Percentiles rank a stretch among this genome's conserved stretches.
Conservation (phyloP, 2,329 filamentous ascomycete species). For the Trichoderma brevicompactum region DNA sequence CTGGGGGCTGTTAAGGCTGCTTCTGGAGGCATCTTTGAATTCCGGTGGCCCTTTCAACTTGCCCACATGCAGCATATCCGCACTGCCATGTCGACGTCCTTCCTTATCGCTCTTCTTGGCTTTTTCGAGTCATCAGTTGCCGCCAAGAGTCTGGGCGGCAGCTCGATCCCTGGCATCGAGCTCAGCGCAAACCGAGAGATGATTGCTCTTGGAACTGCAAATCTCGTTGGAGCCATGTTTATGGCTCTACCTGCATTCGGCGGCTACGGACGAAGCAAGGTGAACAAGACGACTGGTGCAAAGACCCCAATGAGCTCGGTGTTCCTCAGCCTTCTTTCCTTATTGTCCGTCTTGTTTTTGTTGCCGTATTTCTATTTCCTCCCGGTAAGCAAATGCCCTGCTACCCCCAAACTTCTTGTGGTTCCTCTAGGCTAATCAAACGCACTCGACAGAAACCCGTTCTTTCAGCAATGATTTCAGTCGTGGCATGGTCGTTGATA, state of each 20-base stretch:
- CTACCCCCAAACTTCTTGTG: neutral
- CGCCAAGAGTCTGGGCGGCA: constrained; percentile 81
- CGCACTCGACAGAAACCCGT: constrained; percentile 75
- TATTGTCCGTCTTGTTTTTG: constrained; percentile 79
- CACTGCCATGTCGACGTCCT: constrained; percentile 86
- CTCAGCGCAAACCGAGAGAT: constrained; percentile 92
- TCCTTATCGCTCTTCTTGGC: constrained; percentile 91
- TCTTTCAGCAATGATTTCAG: constrained; percentile 89
- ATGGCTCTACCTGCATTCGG: constrained; percentile 93
- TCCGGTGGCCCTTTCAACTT: constrained; percentile 82
- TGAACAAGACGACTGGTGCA: constrained; percentile 90
- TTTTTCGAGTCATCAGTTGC: constrained; percentile 98
- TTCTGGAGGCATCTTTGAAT: constrained; percentile 72
- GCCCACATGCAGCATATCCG: constrained; percentile 80
- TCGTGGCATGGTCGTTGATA: constrained; percentile 91
- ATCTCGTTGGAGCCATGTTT: constrained; percentile 89
- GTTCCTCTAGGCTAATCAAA: neutral
- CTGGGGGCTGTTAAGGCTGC: constrained; percentile 79
- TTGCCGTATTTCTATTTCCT: constrained; percentile 94
- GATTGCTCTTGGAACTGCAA: constrained; percentile 86
- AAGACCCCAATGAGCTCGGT: constrained; percentile 93
- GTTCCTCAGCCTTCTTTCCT: constrained; percentile 79
- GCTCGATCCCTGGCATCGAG: constrained; percentile 73
- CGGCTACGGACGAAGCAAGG: constrained; percentile 93
- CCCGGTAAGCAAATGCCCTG: constrained; percentile 65